phyloP scores from a whole-genome alignment of 768 basidiomycete genomes.

The Boletus sensibilis region DNA sequence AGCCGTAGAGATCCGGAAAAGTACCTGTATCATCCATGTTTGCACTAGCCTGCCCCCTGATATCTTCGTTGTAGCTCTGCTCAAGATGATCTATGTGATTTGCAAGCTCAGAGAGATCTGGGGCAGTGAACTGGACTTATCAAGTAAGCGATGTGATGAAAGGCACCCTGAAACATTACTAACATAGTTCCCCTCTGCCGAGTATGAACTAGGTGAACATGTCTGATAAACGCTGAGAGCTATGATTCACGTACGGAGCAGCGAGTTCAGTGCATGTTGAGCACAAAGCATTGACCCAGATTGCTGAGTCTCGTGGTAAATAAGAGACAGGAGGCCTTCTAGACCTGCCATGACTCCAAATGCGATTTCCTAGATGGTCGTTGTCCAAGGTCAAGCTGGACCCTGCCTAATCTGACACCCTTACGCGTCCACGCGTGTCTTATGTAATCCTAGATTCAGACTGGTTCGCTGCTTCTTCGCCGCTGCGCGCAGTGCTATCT shows the following conservation, averaged over 20 bases:
- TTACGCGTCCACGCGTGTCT: constrained; percentile 35
- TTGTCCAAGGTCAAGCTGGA: constrained; percentile 10
- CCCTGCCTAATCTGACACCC: constrained; percentile 18
- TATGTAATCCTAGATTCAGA: constrained; percentile 24
- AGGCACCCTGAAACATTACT: constrained; percentile 21
- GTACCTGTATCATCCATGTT: constrained; percentile 94
- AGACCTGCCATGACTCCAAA: constrained; percentile 52
- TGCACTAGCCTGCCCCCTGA: constrained; percentile 46
- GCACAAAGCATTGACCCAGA: constrained; percentile 82
- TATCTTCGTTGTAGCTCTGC: constrained; percentile 51
- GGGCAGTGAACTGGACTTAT: constrained; percentile 63
- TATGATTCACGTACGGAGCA: constrained; percentile 55
- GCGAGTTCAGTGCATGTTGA: constrained; percentile 79
- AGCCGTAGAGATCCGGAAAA: not conserved
- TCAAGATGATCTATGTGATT: constrained; percentile 67
- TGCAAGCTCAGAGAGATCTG: constrained; percentile 77
- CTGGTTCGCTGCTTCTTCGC: not conserved
- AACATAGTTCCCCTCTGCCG: constrained; percentile 49
- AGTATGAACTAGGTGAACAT: constrained; percentile 17
- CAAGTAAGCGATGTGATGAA: constrained; percentile 10
- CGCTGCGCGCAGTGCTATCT: not conserved
- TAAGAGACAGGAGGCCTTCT: constrained; percentile 49
- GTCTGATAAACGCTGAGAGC: constrained; percentile 45
- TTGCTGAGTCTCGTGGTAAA: constrained; percentile 82
- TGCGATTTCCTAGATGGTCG: constrained; percentile 12